These are phyloP conservation scores for Saturnispora zaruensis DNA, from an alignment of 805 yeast genomes.

Conservation along the genomic window DNA sequence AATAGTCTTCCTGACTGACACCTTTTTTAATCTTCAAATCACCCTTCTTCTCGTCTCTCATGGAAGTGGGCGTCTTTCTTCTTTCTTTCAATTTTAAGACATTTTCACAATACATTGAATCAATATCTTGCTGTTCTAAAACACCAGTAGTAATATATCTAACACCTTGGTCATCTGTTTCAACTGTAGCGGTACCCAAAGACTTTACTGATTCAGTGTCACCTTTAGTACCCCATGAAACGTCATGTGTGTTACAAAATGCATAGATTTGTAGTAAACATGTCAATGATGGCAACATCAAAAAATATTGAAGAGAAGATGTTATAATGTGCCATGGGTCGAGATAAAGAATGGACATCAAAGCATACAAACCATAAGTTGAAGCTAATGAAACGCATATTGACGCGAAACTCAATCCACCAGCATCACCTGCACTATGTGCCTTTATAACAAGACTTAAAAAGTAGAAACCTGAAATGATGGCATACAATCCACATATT, in stretches of 20 bases:
- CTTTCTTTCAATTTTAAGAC: slow-evolving; percentile 64
- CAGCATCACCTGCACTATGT: slow-evolving; percentile 30
- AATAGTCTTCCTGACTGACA: slow-evolving; percentile 67
- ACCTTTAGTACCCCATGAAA: slow-evolving; percentile 98
- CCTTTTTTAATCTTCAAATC: slow-evolving; percentile 31
- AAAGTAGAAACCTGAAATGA: slow-evolving; percentile 75
- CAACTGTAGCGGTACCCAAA: slow-evolving; percentile 74
- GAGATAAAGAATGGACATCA: slow-evolving; percentile 75
- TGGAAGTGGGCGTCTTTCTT: slow-evolving; percentile 49
- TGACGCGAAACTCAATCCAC: slow-evolving; percentile 50
- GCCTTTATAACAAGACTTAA: slow-evolving; percentile 48
- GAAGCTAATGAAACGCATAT: slow-evolving; percentile 79
- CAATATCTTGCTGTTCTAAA: slow-evolving; percentile 67
- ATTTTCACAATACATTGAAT: slow-evolving; percentile 71
- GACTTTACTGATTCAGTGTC: slow-evolving; percentile 66
- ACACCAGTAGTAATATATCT: slow-evolving; percentile 78
- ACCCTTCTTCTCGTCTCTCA: slow-evolving; percentile 34
- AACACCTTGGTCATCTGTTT: slow-evolving; percentile 71
- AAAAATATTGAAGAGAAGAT: slow-evolving; percentile 78
- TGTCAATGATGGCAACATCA: slow-evolving; percentile 84
- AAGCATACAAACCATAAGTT: slow-evolving; percentile 80
- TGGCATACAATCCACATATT: slow-evolving; percentile 71
- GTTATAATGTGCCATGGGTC: slow-evolving; percentile 97
- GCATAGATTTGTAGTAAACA: slow-evolving; percentile 93
- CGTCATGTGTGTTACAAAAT: slow-evolving; percentile 96